Evolutionary conservation across 2,329 filamentous ascomycete genomes (phyloP), one percentile per base, ranked within the genome.

Genomic region (Pestalotiopsis sp.): DNA sequence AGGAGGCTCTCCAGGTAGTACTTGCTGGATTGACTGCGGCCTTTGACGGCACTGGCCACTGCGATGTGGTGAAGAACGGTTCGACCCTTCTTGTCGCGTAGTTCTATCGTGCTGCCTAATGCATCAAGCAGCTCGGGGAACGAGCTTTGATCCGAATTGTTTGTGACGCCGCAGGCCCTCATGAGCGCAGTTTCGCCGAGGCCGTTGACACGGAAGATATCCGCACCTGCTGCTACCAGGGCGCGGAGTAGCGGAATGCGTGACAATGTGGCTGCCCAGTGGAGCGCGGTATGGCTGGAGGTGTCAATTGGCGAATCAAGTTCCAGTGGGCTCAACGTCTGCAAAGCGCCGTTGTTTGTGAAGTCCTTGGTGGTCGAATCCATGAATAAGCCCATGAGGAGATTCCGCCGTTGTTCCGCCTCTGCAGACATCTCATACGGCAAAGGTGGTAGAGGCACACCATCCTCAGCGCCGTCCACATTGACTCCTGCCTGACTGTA

Each of bases 31-130:
- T 93, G 91, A 68, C 93, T 95, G 63, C 96, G 90, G 6, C 95
- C 95, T 78, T 97, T 97, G 75, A 98, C 96, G 6, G 95, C 96
- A 70, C 95, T 98, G 17, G 96, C 97, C 41, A 98, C 90, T 4
- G 96, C 95, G 75, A 99, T 98, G 77, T 99, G 96, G 77, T 99
- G 96, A 27, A 99, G 84, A 14, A 98, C 94, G 0, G 95, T 98
- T 49, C 96, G 88, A 9, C 95, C 95, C 79, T 94, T 94, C 59
- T 93, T 90, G 78, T 99, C 96, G 25, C 94, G 89, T 58, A 97
- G 90, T 73, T 98, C 95, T 71, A 99, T 97, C 0, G 95, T 95
- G 31, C 93, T 89, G 12, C 94, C 94, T 6, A 99, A 86, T 0
- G 97, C 89, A 74, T 98, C 95, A 1, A 99, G 86, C 1, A 98